phyloP scores from a whole-genome alignment of 2,329 filamentous ascomycete genomes.

The Monosporascus sp. region DNA sequence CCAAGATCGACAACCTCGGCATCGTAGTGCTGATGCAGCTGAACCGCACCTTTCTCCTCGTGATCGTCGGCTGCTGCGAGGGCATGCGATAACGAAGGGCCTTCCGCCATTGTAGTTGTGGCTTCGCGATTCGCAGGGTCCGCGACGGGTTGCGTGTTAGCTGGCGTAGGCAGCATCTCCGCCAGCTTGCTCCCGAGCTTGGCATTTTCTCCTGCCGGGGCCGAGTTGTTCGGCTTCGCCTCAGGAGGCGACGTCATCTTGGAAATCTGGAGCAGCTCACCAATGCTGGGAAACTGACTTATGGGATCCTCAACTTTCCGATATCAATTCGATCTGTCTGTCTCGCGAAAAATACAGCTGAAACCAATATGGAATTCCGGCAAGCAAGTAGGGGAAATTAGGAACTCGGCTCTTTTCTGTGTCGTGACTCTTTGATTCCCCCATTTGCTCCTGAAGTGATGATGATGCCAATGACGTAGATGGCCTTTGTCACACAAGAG shows the following conservation, averaged over 20 bases:
- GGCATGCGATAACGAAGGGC: constrained; percentile 36
- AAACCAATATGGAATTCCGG: no score
- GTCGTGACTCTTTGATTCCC: not conserved
- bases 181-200: constrained; percentile 18
- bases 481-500: constrained; percentile 5
- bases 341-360: not conserved
- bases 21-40: constrained; percentile 40
- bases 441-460: not conserved
- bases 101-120: constrained; percentile 19
- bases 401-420: not conserved
- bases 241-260: constrained; percentile 12
- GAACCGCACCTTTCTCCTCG: constrained; percentile 40
- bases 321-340: no score
- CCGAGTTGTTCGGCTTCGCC: not conserved
- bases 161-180: constrained; percentile 30
- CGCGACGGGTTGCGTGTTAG: constrained; percentile 24
- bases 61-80: constrained; percentile 35
- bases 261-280: not conserved
- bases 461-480: constrained; percentile 11
- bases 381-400: not conserved
- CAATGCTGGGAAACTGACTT: no score
- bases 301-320: no score
- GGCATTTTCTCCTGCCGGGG: constrained; percentile 5
- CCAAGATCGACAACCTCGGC: constrained; percentile 61
- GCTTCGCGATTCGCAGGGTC: constrained; percentile 19